A percentile compares a stretch with the other conserved stretches of the same genome.
These are phyloP conservation scores for Nigrospora sphaerica DNA, from an alignment of 2,329 filamentous ascomycete genomes.

Conservation along the genomic window DNA sequence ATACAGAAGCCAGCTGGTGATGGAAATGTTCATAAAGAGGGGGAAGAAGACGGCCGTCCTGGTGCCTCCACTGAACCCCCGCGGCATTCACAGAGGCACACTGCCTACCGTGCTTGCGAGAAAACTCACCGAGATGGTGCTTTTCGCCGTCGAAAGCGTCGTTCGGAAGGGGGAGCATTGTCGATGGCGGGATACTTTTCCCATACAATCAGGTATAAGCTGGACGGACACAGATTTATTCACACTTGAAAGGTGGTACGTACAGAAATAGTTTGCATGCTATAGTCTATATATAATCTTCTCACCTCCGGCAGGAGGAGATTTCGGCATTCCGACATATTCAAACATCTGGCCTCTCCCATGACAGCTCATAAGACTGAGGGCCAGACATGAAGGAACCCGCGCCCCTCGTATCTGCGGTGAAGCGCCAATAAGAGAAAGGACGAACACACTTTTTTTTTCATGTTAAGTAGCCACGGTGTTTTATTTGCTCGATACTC, in stretches of 20 bases:
- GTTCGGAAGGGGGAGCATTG: constrained; percentile 88
- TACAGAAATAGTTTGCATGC: constrained; percentile 48
- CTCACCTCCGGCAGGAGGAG: constrained; percentile 39
- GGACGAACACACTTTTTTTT: no score
- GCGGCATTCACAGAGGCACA: constrained; percentile 74
- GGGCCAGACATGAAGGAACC: no score
- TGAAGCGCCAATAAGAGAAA: no score
- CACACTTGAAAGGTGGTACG: constrained; percentile 14
- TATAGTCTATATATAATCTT: constrained; percentile 46
- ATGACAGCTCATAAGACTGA: no score
- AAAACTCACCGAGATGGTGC: no score
- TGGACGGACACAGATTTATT: no score
- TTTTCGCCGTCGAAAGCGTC: no score
- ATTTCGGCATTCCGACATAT: constrained; percentile 53
- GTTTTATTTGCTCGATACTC: no score
- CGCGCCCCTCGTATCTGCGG: constrained; percentile 16
- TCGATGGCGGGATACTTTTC: constrained; percentile 83
- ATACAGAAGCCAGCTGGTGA: constrained; percentile 78
- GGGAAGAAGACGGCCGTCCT: constrained; percentile 86
- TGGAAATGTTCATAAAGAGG: constrained; percentile 69
- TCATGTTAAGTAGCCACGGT: no score
- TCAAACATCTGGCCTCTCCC: constrained; percentile 53
- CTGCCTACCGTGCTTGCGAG: constrained; percentile 58
- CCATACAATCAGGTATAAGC: no score
- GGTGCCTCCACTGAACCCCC: constrained; percentile 76